A percentile compares a stretch with the other conserved stretches of the same genome.
These are phyloP conservation scores for Allomyces macrogynus DNA, from an alignment of 192 early-diverging fungal genomes.

Conservation along the genomic window DNA sequence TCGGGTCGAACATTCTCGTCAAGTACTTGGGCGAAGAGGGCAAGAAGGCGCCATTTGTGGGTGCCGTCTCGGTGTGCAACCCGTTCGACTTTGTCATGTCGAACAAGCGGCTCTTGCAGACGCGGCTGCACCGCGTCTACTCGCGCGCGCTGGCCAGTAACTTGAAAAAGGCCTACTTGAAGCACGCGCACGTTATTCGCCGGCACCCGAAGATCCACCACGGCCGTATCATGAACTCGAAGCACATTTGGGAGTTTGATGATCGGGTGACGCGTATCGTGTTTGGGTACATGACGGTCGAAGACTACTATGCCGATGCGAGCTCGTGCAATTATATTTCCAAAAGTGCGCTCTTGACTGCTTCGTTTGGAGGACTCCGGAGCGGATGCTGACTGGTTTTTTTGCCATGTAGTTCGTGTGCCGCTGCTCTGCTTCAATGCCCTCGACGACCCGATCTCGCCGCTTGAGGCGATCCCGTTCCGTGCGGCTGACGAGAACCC, in stretches of 20 bases:
- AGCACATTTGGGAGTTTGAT: slow-evolving; percentile 65
- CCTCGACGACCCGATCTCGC: slow-evolving; percentile 78
- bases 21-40: slow-evolving; percentile 80
- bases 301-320: slow-evolving; percentile 58
- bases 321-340: slow-evolving; percentile 37
- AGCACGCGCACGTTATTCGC: slow-evolving; percentile 19
- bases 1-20: slow-evolving; percentile 80
- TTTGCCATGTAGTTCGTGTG: slow-evolving; percentile 40
- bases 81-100: slow-evolving; percentile 7
- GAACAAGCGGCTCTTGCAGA: slow-evolving; percentile 13
- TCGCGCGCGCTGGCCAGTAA: slow-evolving; percentile 25
- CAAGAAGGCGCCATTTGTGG: slow-evolving; percentile 47
- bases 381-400: too few relatives aligned
- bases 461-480: slow-evolving; percentile 39
- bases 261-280: slow-evolving; percentile 43
- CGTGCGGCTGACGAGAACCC: slow-evolving; percentile 58
- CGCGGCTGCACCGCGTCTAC: slow-evolving; percentile 11
- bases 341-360: slow-evolving; percentile 2
- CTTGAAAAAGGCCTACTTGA: slow-evolving; percentile 18
- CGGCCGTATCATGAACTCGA: slow-evolving; percentile 26
- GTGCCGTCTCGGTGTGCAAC: slow-evolving; percentile 60
- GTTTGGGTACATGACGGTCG: slow-evolving; percentile 59
- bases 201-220: slow-evolving; percentile 23
- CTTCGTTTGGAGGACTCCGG: too few relatives aligned
- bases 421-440: slow-evolving; percentile 76